Conservation (phyloP, 192 early-diverging fungal genomes). For the Umbelopsis sp. region DNA sequence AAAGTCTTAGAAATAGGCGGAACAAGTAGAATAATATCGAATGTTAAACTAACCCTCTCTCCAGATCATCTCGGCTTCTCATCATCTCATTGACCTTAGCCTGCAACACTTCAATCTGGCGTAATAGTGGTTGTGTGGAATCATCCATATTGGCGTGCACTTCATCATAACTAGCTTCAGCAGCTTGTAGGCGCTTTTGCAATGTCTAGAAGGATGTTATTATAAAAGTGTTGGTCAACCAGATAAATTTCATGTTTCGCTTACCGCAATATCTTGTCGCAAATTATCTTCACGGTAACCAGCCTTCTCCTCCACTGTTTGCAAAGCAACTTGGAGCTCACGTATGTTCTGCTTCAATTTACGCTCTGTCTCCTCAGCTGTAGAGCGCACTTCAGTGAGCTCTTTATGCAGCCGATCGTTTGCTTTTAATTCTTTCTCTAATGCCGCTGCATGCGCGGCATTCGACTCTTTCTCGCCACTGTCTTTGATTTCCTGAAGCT, state of each 20-base stretch:
- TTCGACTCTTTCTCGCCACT: constrained; percentile 26
- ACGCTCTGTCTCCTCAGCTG: constrained; percentile 36
- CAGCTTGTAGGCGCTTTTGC: constrained; percentile 45
- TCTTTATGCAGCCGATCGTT: constrained; percentile 48
- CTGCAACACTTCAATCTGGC: constrained; percentile 50
- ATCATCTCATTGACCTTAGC: constrained; percentile 40
- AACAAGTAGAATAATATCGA: not conserved
- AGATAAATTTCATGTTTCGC: not conserved
- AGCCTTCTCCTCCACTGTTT: constrained; percentile 44
- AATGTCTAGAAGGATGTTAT: constrained; percentile 23
- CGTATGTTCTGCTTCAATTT: constrained; percentile 41
- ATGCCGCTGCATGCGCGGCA: constrained; percentile 42
- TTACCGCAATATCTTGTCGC: constrained; percentile 41
- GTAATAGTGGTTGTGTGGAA: constrained; percentile 45
- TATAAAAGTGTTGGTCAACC: not conserved
- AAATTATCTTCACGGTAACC: constrained; percentile 48
- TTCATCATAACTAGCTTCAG: constrained; percentile 46
- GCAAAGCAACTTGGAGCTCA: constrained; percentile 48
- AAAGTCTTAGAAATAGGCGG: not conserved
- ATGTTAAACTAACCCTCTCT: constrained; percentile 35
- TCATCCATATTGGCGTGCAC: constrained; percentile 43
- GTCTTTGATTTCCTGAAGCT: not conserved
- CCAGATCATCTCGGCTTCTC: constrained; percentile 51
- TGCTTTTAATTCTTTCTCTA: constrained; percentile 52
- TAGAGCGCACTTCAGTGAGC: constrained; percentile 34